Evolutionary conservation across 345 rosid genomes (phyloP), one percentile per base, ranked within the genome.

Genomic region (Mercurialis annua): DNA sequence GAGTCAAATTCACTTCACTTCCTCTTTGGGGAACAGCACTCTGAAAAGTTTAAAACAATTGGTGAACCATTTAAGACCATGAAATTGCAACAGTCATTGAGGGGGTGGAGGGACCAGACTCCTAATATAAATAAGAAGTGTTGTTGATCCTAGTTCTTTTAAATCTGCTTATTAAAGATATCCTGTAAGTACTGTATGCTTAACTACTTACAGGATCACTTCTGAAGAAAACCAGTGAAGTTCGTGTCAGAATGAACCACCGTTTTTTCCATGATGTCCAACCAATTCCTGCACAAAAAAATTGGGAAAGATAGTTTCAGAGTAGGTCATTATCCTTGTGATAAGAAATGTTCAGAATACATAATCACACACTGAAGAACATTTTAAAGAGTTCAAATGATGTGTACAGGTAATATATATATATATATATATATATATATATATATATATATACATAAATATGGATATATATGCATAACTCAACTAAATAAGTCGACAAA

Each of bases 221-320:
- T 73, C 94, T 83, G 76, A 88, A 88, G 84, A 88, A 88, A 79
- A 88, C 90, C 66, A 88, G 66, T 16, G 94, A 88, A 36, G 85
- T 88, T 52, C 80, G 78, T 31, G 90, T 86, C 59, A 88, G 76
- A 71, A 86, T 84, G 74, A 88, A 88, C 94, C 90, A 86, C 60
- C 90, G 76, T 68, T 86, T 88, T 78, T 86, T 88, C 94, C 90
- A 88, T 7, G 90, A 82, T 64, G 94, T 88, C 94, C 94, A 88
- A 64, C 94, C 94, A 75, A 88, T 84, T 73, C 94, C 94, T 85
- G 56, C 46, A 52, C 6, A 29, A 56, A 3, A 42, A 38, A 42
- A 40, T 14, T 17, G 40, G 36, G 38, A 31, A 56, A 53, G 17
- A 30, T 56, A 61, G 48, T 36, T 55, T 43, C 57, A 17, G 29